Evolutionary conservation across 148 eudicot species (phyloP).

Genomic region (Fallopia convolvulus): DNA sequence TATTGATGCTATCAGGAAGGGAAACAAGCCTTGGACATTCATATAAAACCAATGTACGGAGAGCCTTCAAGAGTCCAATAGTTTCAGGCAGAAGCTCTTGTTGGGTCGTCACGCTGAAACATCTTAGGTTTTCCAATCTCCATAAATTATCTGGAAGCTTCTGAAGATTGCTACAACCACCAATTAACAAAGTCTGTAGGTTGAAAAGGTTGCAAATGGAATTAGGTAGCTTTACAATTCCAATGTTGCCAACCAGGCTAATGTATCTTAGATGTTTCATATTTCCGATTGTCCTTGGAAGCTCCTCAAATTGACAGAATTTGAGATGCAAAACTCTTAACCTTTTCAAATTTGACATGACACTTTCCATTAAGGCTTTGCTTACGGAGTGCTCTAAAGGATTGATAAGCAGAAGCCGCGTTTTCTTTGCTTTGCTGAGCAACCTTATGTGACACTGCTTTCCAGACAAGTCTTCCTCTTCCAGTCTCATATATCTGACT

Average conservation of each 20-base stretch:
- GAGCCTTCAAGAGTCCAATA: neutral
- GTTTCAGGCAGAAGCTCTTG: neutral
- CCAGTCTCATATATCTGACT: neutral
- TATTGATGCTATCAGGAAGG: neutral
- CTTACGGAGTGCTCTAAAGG: neutral
- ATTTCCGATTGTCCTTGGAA: conserved; percentile 2
- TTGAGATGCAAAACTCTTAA: neutral
- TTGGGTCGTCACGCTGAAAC: neutral
- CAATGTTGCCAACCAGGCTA: neutral
- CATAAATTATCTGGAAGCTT: neutral
- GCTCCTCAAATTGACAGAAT: neutral
- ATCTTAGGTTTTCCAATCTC: neutral
- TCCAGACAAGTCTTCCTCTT: neutral
- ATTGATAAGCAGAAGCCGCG: neutral
- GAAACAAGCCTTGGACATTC: neutral
- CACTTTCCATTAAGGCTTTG: neutral
- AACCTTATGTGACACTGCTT: neutral
- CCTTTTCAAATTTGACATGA: neutral
- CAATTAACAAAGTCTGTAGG: neutral
- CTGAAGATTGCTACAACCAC: neutral
- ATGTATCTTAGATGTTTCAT: conserved; percentile 8
- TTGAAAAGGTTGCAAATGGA: conserved; percentile 8
- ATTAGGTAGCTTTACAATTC: neutral
- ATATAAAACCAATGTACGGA: neutral
- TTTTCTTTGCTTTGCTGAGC: conserved; percentile 2